phyloP scores from a whole-genome alignment of 805 yeast species.

The Cyberlindnera meyerae region DNA sequence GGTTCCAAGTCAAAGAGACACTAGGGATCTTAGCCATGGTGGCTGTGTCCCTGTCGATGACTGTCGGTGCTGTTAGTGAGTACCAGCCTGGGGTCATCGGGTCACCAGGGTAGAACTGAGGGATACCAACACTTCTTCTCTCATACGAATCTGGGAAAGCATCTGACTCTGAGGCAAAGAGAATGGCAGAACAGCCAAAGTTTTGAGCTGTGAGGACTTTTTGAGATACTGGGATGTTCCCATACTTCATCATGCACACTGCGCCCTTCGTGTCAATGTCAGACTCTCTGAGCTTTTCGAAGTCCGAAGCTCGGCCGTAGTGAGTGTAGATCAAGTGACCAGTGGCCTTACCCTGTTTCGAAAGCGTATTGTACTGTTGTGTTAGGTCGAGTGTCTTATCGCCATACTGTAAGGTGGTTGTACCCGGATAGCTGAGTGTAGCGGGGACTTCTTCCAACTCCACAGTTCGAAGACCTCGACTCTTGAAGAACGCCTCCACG shows the following conservation, averaged over 20 bases:
- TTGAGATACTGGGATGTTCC: constrained; percentile 42
- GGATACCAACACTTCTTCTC: constrained; percentile 47
- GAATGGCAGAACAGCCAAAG: constrained; percentile 56
- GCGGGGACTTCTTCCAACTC: constrained; percentile 49
- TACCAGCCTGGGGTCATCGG: constrained; percentile 77
- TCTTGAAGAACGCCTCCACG: constrained; percentile 51
- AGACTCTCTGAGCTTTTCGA: constrained; percentile 33
- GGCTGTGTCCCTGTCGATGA: constrained; percentile 42
- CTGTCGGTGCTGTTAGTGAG: constrained; percentile 33
- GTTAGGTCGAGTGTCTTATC: constrained; percentile 27
- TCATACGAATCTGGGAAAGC: constrained; percentile 30
- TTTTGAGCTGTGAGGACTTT: constrained; percentile 52
- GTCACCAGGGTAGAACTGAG: constrained; percentile 69
- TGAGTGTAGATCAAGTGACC: constrained; percentile 60
- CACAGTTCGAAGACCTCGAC: constrained; percentile 49
- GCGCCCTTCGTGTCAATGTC: constrained; percentile 40
- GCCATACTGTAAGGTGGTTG: constrained; percentile 21
- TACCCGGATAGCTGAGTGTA: constrained; percentile 62
- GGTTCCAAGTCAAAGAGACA: constrained; percentile 72
- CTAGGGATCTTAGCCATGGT: constrained; percentile 66
- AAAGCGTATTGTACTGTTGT: constrained; percentile 63
- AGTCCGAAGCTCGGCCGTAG: constrained; percentile 59
- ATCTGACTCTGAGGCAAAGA: constrained; percentile 50
- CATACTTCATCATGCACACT: constrained; percentile 59
- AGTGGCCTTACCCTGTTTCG: constrained; percentile 50